Evolutionary conservation across 306 rosid genomes (phyloP), one percentile per base, ranked within the genome.

Genomic region (Lablab purpureus): DNA sequence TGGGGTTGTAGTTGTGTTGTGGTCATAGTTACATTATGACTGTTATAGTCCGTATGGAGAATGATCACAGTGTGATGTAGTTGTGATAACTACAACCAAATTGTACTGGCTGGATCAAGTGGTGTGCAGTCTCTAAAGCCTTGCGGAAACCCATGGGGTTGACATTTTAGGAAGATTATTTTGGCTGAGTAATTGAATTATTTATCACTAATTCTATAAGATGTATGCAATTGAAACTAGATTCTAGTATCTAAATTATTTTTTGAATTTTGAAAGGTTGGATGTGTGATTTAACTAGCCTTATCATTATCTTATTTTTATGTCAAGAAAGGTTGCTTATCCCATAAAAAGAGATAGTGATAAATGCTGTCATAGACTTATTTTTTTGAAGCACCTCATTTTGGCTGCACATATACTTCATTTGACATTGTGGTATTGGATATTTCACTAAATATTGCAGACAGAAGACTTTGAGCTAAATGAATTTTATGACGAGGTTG

Each of bases 401-500:
- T 51, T 41, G 17, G 23, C 49, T 62, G 37, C 60, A 18, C 56
- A 81, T 59, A 46, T 67, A 63, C 71, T 59, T 81, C 30, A 18
- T 10, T 67, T 67, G 46, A 23, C 62, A 50, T 67, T 66, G 17
- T 60, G 72, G 67, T 28, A 46, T 37, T 17, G 74, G 37, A 43
- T 52, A 60, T 78, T 74, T 50, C 32, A 46, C 81, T 82, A 36
- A 76, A 80, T 86, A 63, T 74, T 85, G 89, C 96, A 96, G 99
- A 72, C 59, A n/a, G 91, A 89, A 64, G 89, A 85, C 87, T 67
- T 62, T 78, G 98, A 87, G 85, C 80, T 69, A 49, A 87, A 90
- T 74, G 98, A 91, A 66, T 88, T 85, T 81, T 85, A 88, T 67
- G 94, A 96, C 41, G 99, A 96, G 84, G 80, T 96, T 62, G 98